These are phyloP conservation scores for Akebia trifoliata DNA, from an alignment of 164 flowering plant species.

Conservation along the genomic window DNA sequence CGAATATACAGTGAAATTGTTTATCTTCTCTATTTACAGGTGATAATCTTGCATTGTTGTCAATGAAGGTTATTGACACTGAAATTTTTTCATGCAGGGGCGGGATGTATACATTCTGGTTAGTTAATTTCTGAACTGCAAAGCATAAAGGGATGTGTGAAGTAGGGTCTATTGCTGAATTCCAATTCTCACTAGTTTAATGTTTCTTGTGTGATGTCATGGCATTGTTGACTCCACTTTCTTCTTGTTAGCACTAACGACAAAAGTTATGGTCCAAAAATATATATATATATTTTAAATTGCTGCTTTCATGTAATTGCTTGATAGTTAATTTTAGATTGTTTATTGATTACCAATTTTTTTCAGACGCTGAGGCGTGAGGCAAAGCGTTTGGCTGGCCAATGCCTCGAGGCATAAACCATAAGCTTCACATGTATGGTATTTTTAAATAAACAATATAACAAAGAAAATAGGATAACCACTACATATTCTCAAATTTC, in stretches of 20 bases:
- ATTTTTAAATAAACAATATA: too few relatives aligned
- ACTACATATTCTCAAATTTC: too few relatives aligned
- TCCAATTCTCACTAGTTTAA: neutral
- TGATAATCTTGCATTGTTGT: constrained; percentile 5
- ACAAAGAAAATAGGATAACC: too few relatives aligned
- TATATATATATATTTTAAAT: too few relatives aligned
- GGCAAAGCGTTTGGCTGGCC: too few relatives aligned
- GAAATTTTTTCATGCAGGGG: constrained; percentile 64
- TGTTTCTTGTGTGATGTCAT: neutral
- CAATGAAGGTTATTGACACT: constrained; percentile 6
- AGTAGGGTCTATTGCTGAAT: constrained; percentile 9
- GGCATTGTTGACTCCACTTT: constrained; percentile 1
- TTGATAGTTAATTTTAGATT: neutral
- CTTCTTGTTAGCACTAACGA: neutral
- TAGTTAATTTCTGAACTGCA: constrained; percentile 28
- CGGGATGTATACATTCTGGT: constrained; percentile 96
- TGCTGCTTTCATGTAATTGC: too few relatives aligned
- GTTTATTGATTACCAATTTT: too few relatives aligned
- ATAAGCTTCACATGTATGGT: too few relatives aligned
- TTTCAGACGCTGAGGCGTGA: too few relatives aligned
- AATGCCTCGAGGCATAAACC: too few relatives aligned
- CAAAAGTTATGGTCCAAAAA: too few relatives aligned
- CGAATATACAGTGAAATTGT: neutral
- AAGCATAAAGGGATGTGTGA: constrained; percentile 11
- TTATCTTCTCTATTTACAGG: too few relatives aligned